Conservation (phyloP, 768 basidiomycete genomes). For the Lactifluus piperatus region DNA sequence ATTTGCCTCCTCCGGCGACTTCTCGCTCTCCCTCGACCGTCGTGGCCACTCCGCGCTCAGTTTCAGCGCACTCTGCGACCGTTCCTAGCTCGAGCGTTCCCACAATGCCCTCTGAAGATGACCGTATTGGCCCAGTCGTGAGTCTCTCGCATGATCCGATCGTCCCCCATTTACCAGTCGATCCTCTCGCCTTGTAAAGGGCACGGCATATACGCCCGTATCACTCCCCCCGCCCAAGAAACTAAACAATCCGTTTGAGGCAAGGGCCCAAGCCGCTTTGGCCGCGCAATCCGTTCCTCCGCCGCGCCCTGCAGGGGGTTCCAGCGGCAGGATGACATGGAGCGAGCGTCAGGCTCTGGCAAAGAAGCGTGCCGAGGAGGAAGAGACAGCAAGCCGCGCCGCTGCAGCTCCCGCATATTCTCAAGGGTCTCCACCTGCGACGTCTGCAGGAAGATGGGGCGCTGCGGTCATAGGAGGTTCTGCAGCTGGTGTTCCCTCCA, state of each 20-base stretch:
- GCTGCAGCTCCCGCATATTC: conserved; percentile 16
- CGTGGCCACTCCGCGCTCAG: conserved; percentile 19
- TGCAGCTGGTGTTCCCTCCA: background rate
- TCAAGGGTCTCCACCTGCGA: conserved; percentile 7
- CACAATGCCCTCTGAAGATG: conserved; percentile 66
- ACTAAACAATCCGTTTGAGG: conserved; percentile 73
- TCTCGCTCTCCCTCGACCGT: conserved; percentile 34
- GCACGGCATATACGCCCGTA: conserved; percentile 86
- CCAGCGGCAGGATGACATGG: conserved; percentile 83
- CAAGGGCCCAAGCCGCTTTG: conserved; percentile 22
- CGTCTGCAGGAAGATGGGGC: conserved; percentile 5
- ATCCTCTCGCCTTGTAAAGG: conserved; percentile 26
- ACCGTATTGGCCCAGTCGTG: conserved; percentile 69
- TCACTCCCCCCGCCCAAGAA: conserved; percentile 78
- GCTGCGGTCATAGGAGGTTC: conserved; percentile 32
- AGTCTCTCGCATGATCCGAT: background rate
- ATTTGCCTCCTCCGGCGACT: conserved; percentile 25
- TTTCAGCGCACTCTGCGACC: conserved; percentile 29
- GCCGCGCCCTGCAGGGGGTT: conserved; percentile 25
- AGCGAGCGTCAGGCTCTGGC: conserved; percentile 86
- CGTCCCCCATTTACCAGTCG: background rate
- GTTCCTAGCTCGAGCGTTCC: conserved; percentile 41
- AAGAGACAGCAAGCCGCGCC: conserved; percentile 53
- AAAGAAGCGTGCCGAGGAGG: conserved; percentile 79
- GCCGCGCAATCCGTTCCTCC: conserved; percentile 25